Evolutionary conservation across 345 rosid species (phyloP).

Genomic region (Corchorus olitorius): DNA sequence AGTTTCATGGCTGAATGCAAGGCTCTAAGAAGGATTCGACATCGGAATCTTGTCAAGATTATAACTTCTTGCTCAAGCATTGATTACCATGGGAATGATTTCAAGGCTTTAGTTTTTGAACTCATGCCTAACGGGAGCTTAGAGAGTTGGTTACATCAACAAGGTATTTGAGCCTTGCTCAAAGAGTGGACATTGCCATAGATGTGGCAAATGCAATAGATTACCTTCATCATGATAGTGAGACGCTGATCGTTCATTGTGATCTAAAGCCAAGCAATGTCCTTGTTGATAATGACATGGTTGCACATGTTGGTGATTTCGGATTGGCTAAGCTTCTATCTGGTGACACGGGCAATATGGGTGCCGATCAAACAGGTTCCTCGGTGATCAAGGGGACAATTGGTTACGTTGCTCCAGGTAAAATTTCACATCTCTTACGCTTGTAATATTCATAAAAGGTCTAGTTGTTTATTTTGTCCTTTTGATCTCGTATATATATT

Average conservation of each 20-base stretch:
- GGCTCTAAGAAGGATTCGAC: conserved; percentile 19
- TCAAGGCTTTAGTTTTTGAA: conserved; percentile 20
- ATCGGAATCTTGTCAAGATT: conserved; percentile 22
- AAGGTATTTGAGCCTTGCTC: not conserved
- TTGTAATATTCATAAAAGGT: too few species aligned
- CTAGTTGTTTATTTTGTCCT: too few species aligned
- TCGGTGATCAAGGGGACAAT: too few species aligned
- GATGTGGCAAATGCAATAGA: conserved; percentile 26
- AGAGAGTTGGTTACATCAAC: conserved; percentile 16
- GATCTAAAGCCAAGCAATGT: conserved; percentile 26
- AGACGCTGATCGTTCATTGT: conserved; percentile 22
- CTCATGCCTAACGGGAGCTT: conserved; percentile 22
- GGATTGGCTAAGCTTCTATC: not conserved
- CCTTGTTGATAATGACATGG: conserved; percentile 12
- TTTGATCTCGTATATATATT: too few species aligned
- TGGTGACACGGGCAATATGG: too few species aligned
- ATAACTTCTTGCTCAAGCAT: conserved; percentile 14
- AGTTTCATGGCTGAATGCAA: conserved; percentile 20
- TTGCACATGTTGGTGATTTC: conserved; percentile 7
- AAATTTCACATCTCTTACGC: too few species aligned
- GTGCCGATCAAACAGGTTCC: not conserved
- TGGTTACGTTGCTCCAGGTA: conserved; percentile 20
- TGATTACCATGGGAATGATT: conserved; percentile 27
- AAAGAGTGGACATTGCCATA: not conserved
- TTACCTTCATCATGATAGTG: conserved; percentile 27